Percentiles rank a stretch among this genome's conserved stretches.
These are phyloP conservation scores for Stagonosporopsis chrysanthemi DNA, from an alignment of 2,329 filamentous ascomycete species.

Conservation along the genomic window DNA sequence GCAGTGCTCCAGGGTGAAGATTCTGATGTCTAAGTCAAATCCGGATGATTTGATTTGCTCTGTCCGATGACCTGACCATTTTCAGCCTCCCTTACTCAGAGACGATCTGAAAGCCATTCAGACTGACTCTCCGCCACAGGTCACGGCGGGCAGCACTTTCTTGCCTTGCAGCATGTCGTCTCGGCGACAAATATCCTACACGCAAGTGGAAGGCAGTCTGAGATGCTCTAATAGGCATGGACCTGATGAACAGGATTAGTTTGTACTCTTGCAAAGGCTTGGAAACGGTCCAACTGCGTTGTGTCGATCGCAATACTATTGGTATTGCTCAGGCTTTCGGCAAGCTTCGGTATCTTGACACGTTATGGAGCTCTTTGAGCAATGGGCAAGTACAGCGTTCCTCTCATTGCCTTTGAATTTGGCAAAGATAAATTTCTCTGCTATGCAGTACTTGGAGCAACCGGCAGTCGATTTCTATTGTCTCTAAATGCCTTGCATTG, in stretches of 20 bases:
- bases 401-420: background rate
- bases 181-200: background rate
- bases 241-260: background rate
- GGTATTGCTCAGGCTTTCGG: background rate
- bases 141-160: background rate
- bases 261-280: background rate
- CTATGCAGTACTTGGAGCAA: background rate
- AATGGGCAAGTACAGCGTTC: background rate
- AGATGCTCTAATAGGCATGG: background rate
- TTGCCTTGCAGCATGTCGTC: background rate
- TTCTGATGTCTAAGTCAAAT: background rate
- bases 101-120: background rate
- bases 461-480: too few species aligned
- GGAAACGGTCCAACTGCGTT: background rate
- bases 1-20: background rate
- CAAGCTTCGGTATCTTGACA: background rate
- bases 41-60: conserved; percentile 4
- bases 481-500: background rate
- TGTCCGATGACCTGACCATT: background rate
- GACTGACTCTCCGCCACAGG: conserved; percentile 4
- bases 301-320: background rate
- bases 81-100: background rate
- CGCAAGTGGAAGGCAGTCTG: background rate
- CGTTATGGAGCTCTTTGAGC: too few species aligned
- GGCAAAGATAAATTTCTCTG: background rate